phyloP scores from a whole-genome alignment of 2,329 filamentous ascomycete species.

The Hymenoscyphus fructigenus region DNA sequence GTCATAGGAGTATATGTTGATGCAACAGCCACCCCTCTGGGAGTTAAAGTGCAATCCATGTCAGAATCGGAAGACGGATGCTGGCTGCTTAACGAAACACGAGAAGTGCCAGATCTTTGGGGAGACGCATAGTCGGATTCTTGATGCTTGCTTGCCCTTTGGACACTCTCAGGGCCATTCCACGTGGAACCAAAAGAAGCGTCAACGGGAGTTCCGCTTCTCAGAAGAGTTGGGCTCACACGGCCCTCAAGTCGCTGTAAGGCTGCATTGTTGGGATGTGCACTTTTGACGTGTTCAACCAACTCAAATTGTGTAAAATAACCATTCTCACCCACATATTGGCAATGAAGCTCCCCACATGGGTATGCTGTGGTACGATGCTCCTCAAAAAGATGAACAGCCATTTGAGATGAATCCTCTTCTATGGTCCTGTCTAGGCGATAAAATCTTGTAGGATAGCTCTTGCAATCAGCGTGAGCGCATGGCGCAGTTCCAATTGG shows the following conservation, averaged over 20 bases:
- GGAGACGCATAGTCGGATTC: slow-evolving; percentile 25
- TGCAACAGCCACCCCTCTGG: slow-evolving; percentile 14
- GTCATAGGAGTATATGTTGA: slow-evolving; percentile 28
- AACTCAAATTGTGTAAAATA: slow-evolving; percentile 30
- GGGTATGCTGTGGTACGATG: slow-evolving; percentile 33
- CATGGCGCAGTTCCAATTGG: slow-evolving; percentile 21
- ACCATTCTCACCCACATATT: slow-evolving; percentile 27
- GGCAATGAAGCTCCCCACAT: slow-evolving; percentile 30
- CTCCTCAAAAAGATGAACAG: slow-evolving; percentile 26
- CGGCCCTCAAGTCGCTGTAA: slow-evolving; percentile 28
- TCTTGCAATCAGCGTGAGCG: slow-evolving; percentile 29
- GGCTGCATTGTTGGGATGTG: slow-evolving; percentile 25
- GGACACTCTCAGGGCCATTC: not conserved
- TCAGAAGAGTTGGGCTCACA: slow-evolving; percentile 25
- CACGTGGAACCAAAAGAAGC: not conserved
- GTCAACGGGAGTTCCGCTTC: slow-evolving; percentile 13
- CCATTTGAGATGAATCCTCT: slow-evolving; percentile 31
- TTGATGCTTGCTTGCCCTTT: slow-evolving; percentile 11
- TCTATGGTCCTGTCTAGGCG: slow-evolving; percentile 23
- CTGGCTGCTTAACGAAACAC: slow-evolving; percentile 14
- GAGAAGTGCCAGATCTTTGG: slow-evolving; percentile 3
- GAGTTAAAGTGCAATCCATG: slow-evolving; percentile 21
- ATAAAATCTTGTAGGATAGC: slow-evolving; percentile 20
- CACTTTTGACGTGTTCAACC: slow-evolving; percentile 27
- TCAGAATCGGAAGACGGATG: slow-evolving; percentile 21